Percentiles rank a stretch among this genome's conserved stretches.
Conservation (phyloP, 176 grass and related monocot species). For the Lolium perenne region DNA sequence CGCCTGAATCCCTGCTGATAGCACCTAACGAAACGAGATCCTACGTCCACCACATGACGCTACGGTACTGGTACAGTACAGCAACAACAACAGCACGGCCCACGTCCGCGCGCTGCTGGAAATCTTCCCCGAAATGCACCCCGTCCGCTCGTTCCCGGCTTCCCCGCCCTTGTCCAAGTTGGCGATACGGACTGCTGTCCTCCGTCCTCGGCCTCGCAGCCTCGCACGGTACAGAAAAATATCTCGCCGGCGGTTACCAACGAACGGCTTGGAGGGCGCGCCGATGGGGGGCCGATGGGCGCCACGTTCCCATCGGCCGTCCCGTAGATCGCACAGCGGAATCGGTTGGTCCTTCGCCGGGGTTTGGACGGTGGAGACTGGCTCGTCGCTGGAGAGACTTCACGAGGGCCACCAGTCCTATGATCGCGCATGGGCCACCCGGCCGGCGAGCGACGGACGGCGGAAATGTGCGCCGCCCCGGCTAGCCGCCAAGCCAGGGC, state of each 20-base stretch:
- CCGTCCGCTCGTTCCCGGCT: not conserved
- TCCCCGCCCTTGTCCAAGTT: not conserved
- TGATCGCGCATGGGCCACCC: constrained; percentile 6
- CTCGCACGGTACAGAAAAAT: constrained; percentile 38
- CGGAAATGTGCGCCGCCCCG: not conserved
- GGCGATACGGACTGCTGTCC: not conserved
- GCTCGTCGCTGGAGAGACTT: not conserved
- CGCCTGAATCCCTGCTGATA: not conserved
- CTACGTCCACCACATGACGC: not conserved
- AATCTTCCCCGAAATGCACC: not conserved
- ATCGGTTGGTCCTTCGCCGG: constrained; percentile 3
- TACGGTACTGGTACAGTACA: not conserved
- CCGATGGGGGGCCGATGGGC: constrained; percentile 10
- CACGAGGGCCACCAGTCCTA: constrained; percentile 37
- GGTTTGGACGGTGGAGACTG: constrained; percentile 41
- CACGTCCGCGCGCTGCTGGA: not conserved
- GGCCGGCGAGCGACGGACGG: constrained; percentile 22
- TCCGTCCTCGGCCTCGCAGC: not conserved
- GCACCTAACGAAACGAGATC: not conserved
- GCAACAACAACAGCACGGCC: not conserved
- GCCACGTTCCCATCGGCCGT: constrained; percentile 32
- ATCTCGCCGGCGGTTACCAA: constrained; percentile 19
- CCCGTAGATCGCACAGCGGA: not conserved
- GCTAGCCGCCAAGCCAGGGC: constrained; percentile 40
- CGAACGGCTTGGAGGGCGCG: constrained; percentile 30